Percentiles rank a stretch among this genome's conserved stretches.
Evolutionary conservation across 768 basidiomycete species (phyloP).

Genomic region (Butyriboletus loyo): DNA sequence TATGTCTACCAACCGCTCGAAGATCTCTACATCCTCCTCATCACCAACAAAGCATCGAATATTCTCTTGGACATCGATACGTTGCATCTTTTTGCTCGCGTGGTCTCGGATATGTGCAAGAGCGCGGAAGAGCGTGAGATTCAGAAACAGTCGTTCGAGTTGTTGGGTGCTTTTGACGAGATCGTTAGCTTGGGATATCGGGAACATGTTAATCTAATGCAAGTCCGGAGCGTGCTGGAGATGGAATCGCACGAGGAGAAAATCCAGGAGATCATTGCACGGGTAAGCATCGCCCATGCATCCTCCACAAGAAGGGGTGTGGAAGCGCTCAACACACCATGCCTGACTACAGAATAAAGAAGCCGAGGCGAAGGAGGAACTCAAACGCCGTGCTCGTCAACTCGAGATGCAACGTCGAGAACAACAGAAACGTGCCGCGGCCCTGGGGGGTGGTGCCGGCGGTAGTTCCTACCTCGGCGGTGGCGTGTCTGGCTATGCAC

Average conservation of each 20-base stretch:
- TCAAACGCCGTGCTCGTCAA: slow-evolving; percentile 96
- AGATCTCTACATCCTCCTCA: slow-evolving; percentile 94
- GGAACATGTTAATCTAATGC: slow-evolving; percentile 74
- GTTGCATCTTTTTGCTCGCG: slow-evolving; percentile 87
- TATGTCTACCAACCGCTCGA: slow-evolving; percentile 97
- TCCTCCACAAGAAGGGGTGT: too few species aligned
- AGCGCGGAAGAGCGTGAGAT: slow-evolving; percentile 89
- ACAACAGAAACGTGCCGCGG: slow-evolving; percentile 74
- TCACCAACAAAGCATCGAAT: slow-evolving; percentile 99
- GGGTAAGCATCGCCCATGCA: slow-evolving; percentile 48
- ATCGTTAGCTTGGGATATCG: slow-evolving; percentile 87
- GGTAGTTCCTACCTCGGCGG: slow-evolving; percentile 64
- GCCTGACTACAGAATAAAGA: slow-evolving; percentile 78
- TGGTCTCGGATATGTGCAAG: slow-evolving; percentile 89
- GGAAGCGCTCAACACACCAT: neutral
- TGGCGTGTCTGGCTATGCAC: slow-evolving; percentile 65
- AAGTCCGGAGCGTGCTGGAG: slow-evolving; percentile 75
- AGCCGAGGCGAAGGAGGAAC: slow-evolving; percentile 97
- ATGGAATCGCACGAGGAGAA: slow-evolving; percentile 93
- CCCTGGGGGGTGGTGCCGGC: slow-evolving; percentile 40
- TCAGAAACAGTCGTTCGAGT: slow-evolving; percentile 84
- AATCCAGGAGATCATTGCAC: slow-evolving; percentile 97
- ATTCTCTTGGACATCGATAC: slow-evolving; percentile 98
- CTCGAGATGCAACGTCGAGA: slow-evolving; percentile 97
- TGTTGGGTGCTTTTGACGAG: slow-evolving; percentile 95